phyloP scores from a whole-genome alignment of 2,329 filamentous ascomycete species.

The Biscogniauxia marginata region DNA sequence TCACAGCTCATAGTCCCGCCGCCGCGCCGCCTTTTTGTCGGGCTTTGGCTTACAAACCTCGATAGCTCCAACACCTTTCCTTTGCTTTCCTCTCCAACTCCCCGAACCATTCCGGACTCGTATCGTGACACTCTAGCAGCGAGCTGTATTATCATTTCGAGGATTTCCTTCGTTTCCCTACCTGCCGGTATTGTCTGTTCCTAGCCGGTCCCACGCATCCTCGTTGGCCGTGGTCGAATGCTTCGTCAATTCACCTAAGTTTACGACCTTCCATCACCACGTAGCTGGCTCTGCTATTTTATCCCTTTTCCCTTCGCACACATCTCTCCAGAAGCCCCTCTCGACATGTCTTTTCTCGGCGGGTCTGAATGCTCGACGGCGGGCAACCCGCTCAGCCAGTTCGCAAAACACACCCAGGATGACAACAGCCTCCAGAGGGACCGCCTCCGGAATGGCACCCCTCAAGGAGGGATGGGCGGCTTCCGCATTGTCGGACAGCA shows the following conservation, averaged over 20 bases:
- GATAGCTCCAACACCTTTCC: background rate
- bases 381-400: slow-evolving; percentile 93
- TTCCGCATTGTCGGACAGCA: slow-evolving; percentile 72
- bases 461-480: slow-evolving; percentile 68
- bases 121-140: no score
- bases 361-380: slow-evolving; percentile 90
- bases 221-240: background rate
- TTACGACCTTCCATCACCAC: background rate
- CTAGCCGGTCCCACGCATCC: background rate
- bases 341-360: slow-evolving; percentile 87
- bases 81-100: background rate
- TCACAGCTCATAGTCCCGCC: background rate
- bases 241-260: background rate
- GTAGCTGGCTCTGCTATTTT: background rate
- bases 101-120: background rate
- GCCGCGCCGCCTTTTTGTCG: background rate
- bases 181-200: background rate
- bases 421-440: slow-evolving; percentile 94
- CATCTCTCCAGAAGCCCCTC: slow-evolving; percentile 4
- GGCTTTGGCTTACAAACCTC: background rate
- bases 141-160: background rate
- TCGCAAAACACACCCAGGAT: slow-evolving; percentile 95
- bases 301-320: slow-evolving; percentile 8
- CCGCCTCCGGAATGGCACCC: slow-evolving; percentile 73
- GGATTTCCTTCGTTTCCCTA: no score